A percentile compares a stretch with the other conserved stretches of the same genome.
Conservation (phyloP, 495 filamentous ascomycete genomes). For the Hyaloscypha finlandica region DNA sequence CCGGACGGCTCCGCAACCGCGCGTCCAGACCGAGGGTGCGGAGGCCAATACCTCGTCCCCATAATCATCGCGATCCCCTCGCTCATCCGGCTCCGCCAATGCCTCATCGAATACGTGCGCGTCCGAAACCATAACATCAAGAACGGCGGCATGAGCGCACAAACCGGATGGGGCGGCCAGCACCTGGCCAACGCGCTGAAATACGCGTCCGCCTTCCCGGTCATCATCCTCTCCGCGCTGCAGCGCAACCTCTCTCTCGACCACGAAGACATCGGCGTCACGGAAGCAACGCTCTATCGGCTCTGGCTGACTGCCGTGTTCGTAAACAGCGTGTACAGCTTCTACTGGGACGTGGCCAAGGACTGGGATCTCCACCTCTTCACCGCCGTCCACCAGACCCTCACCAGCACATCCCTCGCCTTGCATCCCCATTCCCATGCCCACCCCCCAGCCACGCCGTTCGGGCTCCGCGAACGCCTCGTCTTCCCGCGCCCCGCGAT, state of each 20-base stretch:
- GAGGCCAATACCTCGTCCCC: constrained; percentile 73
- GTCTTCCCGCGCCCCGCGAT: constrained; percentile 66
- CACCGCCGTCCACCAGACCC: constrained; percentile 40
- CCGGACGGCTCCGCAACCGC: constrained; percentile 68
- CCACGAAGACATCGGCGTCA: constrained; percentile 44
- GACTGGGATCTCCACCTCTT: constrained; percentile 97
- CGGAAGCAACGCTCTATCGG: constrained; percentile 42
- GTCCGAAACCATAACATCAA: constrained; percentile 56
- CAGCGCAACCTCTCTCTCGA: constrained; percentile 62
- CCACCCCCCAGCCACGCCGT: constrained; percentile 44
- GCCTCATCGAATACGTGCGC: constrained; percentile 82
- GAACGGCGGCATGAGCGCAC: constrained; percentile 33
- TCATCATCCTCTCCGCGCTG: constrained; percentile 75
- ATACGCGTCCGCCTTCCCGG: constrained; percentile 88
- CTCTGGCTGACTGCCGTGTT: constrained; percentile 63
- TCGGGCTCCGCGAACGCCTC: constrained; percentile 71
- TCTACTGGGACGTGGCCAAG: constrained; percentile 96
- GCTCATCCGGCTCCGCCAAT: constrained; percentile 86
- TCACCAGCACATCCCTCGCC: constrained; percentile 46
- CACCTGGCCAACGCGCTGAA: constrained; percentile 93
- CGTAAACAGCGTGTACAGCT: constrained; percentile 86
- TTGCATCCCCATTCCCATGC: constrained; percentile 41
- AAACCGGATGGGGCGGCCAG: constrained; percentile 67
- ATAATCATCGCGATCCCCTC: constrained; percentile 79
- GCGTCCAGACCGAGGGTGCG: constrained; percentile 78